Evolutionary conservation across 208 protist species (phyloP).

Genomic region (Leishmania turanica): DNA sequence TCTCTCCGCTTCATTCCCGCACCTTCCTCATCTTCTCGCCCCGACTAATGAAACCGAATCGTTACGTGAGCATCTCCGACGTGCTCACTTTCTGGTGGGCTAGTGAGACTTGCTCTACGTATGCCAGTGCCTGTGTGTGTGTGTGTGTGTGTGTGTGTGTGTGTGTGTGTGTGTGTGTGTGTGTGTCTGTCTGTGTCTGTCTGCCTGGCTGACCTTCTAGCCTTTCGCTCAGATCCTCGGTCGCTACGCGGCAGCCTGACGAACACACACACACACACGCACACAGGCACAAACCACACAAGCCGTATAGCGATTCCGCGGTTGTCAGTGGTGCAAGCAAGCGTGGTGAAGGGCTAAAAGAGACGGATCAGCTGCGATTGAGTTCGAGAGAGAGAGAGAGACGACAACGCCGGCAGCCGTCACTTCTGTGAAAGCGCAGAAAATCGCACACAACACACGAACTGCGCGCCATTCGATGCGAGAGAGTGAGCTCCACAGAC

Average conservation of each 20-base stretch:
- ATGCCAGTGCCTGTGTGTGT: constrained; percentile 5
- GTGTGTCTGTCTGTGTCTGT: not conserved
- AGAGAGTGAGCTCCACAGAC: not conserved
- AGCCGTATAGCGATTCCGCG: no score
- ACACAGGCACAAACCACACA: not conserved
- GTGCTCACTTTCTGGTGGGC: not conserved
- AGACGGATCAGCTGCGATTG: not conserved
- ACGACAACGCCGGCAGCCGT: not conserved
- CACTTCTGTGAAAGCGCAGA: not conserved
- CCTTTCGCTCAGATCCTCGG: no score
- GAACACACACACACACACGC: no score
- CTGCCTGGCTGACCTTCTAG: not conserved
- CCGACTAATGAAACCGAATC: not conserved
- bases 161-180: no score
- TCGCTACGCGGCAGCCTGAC: not conserved
- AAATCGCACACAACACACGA: not conserved
- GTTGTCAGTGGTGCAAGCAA: not conserved
- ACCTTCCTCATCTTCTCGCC: not conserved
- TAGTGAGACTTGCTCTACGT: not conserved
- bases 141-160: constrained; percentile 6
- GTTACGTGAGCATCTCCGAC: not conserved
- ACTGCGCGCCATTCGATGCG: not conserved
- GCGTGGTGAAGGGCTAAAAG: not conserved
- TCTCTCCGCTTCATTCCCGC: not conserved
- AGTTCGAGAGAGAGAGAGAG: not conserved